Evolutionary conservation across 1,284 basidiomycete genomes (phyloP).

Genomic region (Mycena sp.): DNA sequence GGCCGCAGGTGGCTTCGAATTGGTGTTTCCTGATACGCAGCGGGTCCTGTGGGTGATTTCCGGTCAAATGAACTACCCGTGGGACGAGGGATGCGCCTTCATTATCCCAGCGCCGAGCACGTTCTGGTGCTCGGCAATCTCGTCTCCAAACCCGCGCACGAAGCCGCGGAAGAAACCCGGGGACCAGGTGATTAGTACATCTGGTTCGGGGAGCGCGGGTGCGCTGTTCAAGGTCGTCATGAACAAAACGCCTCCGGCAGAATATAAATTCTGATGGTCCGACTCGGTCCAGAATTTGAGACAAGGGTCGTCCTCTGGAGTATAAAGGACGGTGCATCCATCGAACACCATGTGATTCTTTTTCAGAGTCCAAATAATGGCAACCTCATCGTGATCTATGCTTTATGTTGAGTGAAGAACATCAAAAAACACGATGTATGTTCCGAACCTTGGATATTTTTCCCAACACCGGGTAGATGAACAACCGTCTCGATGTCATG

Average conservation of each 20-base stretch:
- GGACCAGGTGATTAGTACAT: slow-evolving; percentile 31
- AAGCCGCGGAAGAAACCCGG: slow-evolving; percentile 32
- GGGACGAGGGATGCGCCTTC: not conserved
- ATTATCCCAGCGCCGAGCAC: not conserved
- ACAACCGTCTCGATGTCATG: slow-evolving; percentile 17
- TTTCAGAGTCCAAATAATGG: slow-evolving; percentile 6
- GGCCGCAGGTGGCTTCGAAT: slow-evolving; percentile 35
- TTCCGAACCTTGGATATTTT: slow-evolving; percentile 16
- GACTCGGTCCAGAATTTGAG: slow-evolving; percentile 33
- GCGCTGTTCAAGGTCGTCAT: slow-evolving; percentile 33
- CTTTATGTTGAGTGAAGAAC: not conserved
- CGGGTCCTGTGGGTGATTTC: slow-evolving; percentile 34
- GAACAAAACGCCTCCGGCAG: slow-evolving; percentile 19
- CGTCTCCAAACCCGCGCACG: slow-evolving; percentile 15
- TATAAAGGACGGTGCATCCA: slow-evolving; percentile 9
- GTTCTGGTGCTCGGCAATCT: not conserved
- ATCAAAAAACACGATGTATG: not conserved
- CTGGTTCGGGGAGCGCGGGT: slow-evolving; percentile 14
- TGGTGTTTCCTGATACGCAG: slow-evolving; percentile 40
- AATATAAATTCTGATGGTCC: not conserved
- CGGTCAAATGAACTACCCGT: not conserved
- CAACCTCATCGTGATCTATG: slow-evolving; percentile 10
- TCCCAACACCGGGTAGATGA: slow-evolving; percentile 20
- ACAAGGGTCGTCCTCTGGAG: slow-evolving; percentile 38
- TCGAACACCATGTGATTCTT: slow-evolving; percentile 5